Conservation (phyloP, 495 filamentous ascomycete species). For the Pyronema omphalodes region DNA sequence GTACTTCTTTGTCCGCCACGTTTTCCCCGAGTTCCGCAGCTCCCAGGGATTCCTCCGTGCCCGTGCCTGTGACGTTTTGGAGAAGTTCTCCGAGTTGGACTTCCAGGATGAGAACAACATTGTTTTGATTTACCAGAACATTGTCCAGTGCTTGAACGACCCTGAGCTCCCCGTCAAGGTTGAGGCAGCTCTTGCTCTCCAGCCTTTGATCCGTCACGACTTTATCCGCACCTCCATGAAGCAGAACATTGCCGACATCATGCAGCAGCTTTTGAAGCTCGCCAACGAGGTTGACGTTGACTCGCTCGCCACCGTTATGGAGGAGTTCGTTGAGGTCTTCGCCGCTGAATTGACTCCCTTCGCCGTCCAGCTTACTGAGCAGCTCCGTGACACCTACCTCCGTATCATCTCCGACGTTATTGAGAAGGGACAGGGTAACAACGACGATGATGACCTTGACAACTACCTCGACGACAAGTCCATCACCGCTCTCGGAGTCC, state of each 20-base stretch:
- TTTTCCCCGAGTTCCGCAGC: slow-evolving; percentile 94
- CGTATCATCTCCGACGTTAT: slow-evolving; percentile 81
- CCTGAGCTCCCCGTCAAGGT: slow-evolving; percentile 78
- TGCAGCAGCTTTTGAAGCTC: slow-evolving; percentile 93
- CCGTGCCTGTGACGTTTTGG: slow-evolving; percentile 86
- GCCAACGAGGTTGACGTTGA: slow-evolving; percentile 47
- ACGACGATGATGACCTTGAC: slow-evolving; percentile 52
- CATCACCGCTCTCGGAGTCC: slow-evolving; percentile 86
- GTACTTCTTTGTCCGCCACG: slow-evolving; percentile 93
- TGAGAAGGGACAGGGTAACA: slow-evolving; percentile 56
- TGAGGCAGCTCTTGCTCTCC: slow-evolving; percentile 81
- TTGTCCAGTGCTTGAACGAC: slow-evolving; percentile 92
- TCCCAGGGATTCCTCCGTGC: slow-evolving; percentile 84
- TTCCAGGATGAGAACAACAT: slow-evolving; percentile 92
- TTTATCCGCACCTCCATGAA: slow-evolving; percentile 88
- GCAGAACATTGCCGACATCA: slow-evolving; percentile 96
- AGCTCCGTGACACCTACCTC: slow-evolving; percentile 88
- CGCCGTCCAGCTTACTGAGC: slow-evolving; percentile 91
- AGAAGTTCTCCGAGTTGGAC: slow-evolving; percentile 91
- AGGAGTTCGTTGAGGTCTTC: slow-evolving; percentile 98
- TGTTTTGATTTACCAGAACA: slow-evolving; percentile 86
- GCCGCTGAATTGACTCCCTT: slow-evolving; percentile 89
- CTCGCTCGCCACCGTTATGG: slow-evolving; percentile 37
- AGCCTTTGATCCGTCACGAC: slow-evolving; percentile 89
- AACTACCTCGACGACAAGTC: slow-evolving; percentile 96